Percentiles rank a stretch among this genome's conserved stretches.
phyloP scores from a whole-genome alignment of 2,329 filamentous ascomycete species.

The Alternaria longipes region DNA sequence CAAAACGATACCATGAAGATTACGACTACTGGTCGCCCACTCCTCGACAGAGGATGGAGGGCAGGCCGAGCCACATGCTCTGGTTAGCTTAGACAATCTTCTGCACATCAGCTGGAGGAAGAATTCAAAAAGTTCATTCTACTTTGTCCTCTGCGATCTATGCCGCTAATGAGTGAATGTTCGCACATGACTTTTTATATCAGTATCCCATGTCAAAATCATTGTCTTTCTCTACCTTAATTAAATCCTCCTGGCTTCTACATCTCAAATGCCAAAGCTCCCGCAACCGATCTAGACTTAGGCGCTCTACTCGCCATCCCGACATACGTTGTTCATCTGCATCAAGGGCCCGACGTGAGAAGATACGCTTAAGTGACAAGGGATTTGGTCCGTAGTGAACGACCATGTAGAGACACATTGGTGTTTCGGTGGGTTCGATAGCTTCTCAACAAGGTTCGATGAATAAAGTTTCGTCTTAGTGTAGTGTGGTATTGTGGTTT shows the following conservation, averaged over 20 bases:
- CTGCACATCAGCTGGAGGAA: conserved; percentile 31
- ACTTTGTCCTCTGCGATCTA: not conserved
- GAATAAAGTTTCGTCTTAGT: not conserved
- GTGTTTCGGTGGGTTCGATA: rapidly evolving
- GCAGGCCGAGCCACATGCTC: conserved; percentile 43
- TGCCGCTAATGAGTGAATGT: not conserved
- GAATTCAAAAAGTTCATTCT: conserved; percentile 35
- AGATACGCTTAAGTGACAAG: not conserved
- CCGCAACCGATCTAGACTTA: not conserved
- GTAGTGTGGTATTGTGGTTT: not conserved
- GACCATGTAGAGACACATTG: not conserved
- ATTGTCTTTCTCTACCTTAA: not conserved
- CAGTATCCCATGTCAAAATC: not conserved
- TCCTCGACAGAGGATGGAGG: conserved; percentile 31
- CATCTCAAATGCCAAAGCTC: not conserved
- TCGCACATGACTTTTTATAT: not conserved
- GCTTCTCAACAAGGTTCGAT: no score
- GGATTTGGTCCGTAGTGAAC: not conserved
- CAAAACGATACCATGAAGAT: conserved; percentile 41
- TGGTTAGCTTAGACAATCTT: conserved; percentile 44
- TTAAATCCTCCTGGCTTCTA: not conserved
- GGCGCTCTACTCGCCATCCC: not conserved
- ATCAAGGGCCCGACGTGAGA: not conserved
- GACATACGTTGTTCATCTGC: not conserved
- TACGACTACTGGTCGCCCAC: conserved; percentile 33